Evolutionary conservation across 805 yeast species (phyloP).

Genomic region (Blastobotrys americana): DNA sequence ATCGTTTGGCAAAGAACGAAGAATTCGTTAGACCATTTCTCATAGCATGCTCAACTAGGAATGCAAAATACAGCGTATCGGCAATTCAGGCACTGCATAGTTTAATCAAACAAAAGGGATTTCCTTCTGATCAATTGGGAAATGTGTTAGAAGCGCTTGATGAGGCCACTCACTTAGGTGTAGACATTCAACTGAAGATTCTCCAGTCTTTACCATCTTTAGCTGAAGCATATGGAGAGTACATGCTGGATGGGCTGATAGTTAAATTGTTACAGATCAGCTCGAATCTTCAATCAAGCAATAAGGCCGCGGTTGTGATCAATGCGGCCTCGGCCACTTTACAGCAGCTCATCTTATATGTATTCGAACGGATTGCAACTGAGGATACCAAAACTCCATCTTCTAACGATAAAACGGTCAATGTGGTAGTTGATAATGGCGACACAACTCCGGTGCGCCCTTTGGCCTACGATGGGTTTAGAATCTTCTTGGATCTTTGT

Average conservation of each 20-base stretch:
- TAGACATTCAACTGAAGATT: conserved; percentile 79
- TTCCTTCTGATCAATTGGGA: conserved; percentile 45
- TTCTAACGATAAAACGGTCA: conserved; percentile 20
- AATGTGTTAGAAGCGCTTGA: conserved; percentile 58
- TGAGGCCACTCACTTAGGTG: conserved; percentile 67
- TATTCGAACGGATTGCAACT: conserved; percentile 58
- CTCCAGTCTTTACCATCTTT: conserved; percentile 75
- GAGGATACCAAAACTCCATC: conserved; percentile 32
- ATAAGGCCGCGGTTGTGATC: conserved; percentile 66
- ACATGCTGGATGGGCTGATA: conserved; percentile 49
- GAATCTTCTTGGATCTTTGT: conserved; percentile 68
- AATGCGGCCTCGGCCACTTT: conserved; percentile 92
- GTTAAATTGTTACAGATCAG: conserved; percentile 60
- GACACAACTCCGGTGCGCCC: conserved; percentile 41
- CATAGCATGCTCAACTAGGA: conserved; percentile 64
- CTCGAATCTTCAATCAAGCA: conserved; percentile 59
- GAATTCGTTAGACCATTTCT: conserved; percentile 63
- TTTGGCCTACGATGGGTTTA: conserved; percentile 60
- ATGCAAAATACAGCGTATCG: conserved; percentile 62
- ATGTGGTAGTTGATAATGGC: conserved; percentile 41
- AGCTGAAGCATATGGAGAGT: conserved; percentile 52
- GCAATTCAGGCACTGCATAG: conserved; percentile 67
- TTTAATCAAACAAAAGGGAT: conserved; percentile 45
- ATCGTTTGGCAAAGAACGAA: conserved; percentile 38
- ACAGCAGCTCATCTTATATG: conserved; percentile 71